Percentiles rank a stretch among this genome's conserved stretches.
These are phyloP conservation scores for Plectosphaerella cucumerina DNA, from an alignment of 2,329 filamentous ascomycete genomes.

Conservation along the genomic window DNA sequence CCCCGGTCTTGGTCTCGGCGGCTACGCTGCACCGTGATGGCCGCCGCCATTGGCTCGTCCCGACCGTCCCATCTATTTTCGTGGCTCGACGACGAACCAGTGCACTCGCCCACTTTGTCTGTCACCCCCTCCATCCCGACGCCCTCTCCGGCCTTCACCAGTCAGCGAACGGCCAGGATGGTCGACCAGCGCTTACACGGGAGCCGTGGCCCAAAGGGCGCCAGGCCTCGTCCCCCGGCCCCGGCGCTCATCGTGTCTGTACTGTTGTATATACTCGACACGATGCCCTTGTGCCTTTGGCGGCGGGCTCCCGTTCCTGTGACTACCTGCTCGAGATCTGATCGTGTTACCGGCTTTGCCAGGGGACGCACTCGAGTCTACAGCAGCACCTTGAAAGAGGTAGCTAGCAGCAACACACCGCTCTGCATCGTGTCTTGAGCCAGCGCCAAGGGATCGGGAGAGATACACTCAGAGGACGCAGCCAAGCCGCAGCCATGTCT, in stretches of 20 bases:
- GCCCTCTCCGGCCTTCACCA: slow-evolving; percentile 10
- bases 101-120: neutral
- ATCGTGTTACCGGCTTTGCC: neutral
- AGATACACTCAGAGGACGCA: too few species aligned
- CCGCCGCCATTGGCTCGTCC: slow-evolving; percentile 20
- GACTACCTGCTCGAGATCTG: neutral
- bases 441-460: too few species aligned
- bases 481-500: slow-evolving; percentile 29
- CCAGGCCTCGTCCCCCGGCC: too few species aligned
- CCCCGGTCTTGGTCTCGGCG: slow-evolving; percentile 10
- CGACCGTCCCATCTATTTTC: slow-evolving; percentile 11
- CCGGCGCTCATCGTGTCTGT: too few species aligned
- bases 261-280: slow-evolving; percentile 9
- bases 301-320: neutral
- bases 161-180: slow-evolving; percentile 6
- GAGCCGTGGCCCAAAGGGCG: neutral
- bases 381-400: slow-evolving; percentile 5
- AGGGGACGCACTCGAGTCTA: slow-evolving; percentile 2
- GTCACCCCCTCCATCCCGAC: slow-evolving; percentile 7
- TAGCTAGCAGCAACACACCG: too few species aligned
- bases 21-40: slow-evolving; percentile 26
- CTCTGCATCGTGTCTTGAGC: too few species aligned
- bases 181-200: slow-evolving; percentile 12
- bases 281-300: neutral
- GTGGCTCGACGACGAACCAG: slow-evolving; percentile 4